Evolutionary conservation across 441 rosid species (phyloP).

Genomic region (Geranium incanum): DNA sequence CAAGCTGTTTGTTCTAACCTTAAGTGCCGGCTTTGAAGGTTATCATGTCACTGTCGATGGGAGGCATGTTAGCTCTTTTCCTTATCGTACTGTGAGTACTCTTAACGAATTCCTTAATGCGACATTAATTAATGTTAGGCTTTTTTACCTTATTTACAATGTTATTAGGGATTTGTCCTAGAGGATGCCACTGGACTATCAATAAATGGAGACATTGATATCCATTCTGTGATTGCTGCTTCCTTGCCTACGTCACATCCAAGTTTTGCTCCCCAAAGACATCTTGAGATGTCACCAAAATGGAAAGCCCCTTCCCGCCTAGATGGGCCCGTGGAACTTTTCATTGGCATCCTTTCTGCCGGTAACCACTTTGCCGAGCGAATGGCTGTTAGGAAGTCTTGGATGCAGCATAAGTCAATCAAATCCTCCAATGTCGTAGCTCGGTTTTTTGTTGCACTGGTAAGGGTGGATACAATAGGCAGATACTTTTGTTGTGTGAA

Average conservation of each 20-base stretch:
- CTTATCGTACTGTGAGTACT: slow-evolving; percentile 10
- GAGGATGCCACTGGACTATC: slow-evolving; percentile 5
- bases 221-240: slow-evolving; percentile 1
- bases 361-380: neutral
- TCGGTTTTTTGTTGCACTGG: slow-evolving; percentile 41
- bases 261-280: slow-evolving; percentile 1
- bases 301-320: slow-evolving; percentile 2
- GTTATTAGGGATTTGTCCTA: neutral
- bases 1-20: slow-evolving; percentile 7
- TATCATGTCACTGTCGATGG: slow-evolving; percentile 10
- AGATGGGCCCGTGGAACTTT: slow-evolving; percentile 2
- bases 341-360: slow-evolving; percentile 1
- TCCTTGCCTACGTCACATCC: slow-evolving; percentile 5
- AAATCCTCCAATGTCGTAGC: slow-evolving; percentile 20
- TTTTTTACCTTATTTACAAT: neutral
- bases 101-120: neutral
- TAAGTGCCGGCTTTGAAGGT: slow-evolving; percentile 5
- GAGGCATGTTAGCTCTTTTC: slow-evolving; percentile 6
- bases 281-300: neutral
- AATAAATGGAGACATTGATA: neutral
- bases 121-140: neutral
- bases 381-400: slow-evolving; percentile 1
- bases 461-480: slow-evolving; percentile 22
- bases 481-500: neutral
- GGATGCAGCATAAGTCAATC: slow-evolving; percentile 2